Evolutionary conservation across 2,329 filamentous ascomycete species (phyloP).

Genomic region (Sporothrix globosa): DNA sequence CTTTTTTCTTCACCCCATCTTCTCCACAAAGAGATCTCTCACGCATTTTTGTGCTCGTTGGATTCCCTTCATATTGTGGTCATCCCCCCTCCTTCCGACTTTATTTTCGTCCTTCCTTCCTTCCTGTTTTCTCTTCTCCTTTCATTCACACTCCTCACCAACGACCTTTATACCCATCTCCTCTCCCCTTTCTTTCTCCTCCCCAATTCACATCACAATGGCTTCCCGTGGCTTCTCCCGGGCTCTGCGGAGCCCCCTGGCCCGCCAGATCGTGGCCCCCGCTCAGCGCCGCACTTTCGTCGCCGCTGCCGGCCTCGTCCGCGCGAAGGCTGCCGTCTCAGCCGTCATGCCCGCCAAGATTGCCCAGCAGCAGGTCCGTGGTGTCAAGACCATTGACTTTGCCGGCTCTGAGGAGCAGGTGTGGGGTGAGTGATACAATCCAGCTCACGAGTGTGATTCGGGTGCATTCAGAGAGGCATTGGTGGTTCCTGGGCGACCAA

Average conservation of each 20-base stretch:
- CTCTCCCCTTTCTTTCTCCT: conserved; percentile 36
- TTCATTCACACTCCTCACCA: conserved; percentile 13
- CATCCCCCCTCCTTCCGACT: conserved; percentile 22
- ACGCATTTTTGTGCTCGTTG: conserved; percentile 26
- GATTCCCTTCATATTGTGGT: conserved; percentile 23
- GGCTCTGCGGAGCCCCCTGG: conserved; percentile 65
- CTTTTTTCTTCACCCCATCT: conserved; percentile 26
- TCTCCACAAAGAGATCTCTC: conserved; percentile 25
- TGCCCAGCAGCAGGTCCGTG: conserved; percentile 69
- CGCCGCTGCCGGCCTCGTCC: conserved; percentile 60
- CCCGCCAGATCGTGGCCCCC: conserved; percentile 65
- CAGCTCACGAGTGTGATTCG: no score
- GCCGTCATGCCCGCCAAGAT: conserved; percentile 40
- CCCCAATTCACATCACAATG: conserved; percentile 57
- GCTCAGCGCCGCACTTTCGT: conserved; percentile 66
- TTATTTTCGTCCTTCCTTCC: conserved; percentile 17
- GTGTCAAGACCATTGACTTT: conserved; percentile 99
- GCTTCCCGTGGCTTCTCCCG: conserved; percentile 75
- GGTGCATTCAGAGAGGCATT: background rate
- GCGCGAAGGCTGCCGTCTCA: conserved; percentile 57
- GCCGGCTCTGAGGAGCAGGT: conserved; percentile 93
- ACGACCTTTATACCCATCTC: conserved; percentile 1
- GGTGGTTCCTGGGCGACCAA: background rate
- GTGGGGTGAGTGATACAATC: conserved; percentile 65
- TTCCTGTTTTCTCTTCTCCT: conserved; percentile 15